Evolutionary conservation across 768 basidiomycete genomes (phyloP).

Genomic region (Tricholoma sp.): DNA sequence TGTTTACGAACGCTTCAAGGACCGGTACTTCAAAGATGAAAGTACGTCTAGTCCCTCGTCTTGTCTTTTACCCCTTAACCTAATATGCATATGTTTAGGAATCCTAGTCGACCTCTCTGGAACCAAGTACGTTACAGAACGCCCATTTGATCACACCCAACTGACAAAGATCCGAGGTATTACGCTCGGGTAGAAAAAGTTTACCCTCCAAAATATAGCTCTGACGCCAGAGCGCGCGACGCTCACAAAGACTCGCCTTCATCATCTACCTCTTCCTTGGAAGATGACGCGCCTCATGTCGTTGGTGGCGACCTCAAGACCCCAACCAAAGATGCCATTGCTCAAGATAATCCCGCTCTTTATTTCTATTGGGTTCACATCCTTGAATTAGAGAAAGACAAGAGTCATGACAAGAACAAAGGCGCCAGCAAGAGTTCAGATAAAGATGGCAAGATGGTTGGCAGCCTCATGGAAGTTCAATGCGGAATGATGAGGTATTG

Average conservation of each 20-base stretch:
- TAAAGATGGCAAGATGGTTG: constrained; percentile 59
- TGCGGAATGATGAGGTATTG: constrained; percentile 75
- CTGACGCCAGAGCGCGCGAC: constrained; percentile 42
- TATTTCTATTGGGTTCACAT: constrained; percentile 91
- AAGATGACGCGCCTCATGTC: constrained; percentile 57
- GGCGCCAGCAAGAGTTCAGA: constrained; percentile 46
- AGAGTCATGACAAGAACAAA: constrained; percentile 57
- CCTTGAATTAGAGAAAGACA: constrained; percentile 70
- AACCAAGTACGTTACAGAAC: constrained; percentile 58
- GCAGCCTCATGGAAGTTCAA: constrained; percentile 80
- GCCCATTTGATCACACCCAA: constrained; percentile 2
- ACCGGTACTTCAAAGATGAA: constrained; percentile 90
- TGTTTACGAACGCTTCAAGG: constrained; percentile 93
- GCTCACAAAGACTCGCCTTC: constrained; percentile 45
- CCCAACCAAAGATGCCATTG: constrained; percentile 62
- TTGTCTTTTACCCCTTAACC: constrained; percentile 13
- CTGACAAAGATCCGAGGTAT: constrained; percentile 47
- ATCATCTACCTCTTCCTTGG: constrained; percentile 30
- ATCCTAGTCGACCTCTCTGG: constrained; percentile 84
- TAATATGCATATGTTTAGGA: constrained; percentile 45
- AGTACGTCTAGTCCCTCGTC: constrained; percentile 47
- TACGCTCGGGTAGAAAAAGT: constrained; percentile 78
- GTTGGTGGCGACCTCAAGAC: constrained; percentile 78
- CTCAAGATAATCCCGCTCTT: constrained; percentile 69
- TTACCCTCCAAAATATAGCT: constrained; percentile 56